A percentile compares a stretch with the other conserved stretches of the same genome.
Conservation (phyloP, 2,329 filamentous ascomycete species). For the Penicillium paneum region DNA sequence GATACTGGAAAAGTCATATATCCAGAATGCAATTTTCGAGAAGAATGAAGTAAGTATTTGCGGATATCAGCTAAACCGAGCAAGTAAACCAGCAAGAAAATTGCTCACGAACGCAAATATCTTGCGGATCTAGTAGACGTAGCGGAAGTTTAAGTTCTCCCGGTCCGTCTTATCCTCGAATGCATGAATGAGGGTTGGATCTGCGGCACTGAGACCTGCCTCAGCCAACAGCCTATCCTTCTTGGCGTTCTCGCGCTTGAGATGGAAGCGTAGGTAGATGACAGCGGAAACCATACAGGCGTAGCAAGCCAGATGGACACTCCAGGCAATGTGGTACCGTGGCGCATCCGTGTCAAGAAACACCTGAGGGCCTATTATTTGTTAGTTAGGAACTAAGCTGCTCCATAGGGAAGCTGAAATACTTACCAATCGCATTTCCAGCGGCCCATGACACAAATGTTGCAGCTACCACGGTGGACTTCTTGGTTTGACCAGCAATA, state of each 20-base stretch:
- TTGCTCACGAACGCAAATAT: neutral
- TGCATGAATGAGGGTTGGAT: conserved; percentile 49
- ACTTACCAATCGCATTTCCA: conserved; percentile 63
- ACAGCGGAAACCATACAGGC: conserved; percentile 51
- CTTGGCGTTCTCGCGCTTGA: conserved; percentile 52
- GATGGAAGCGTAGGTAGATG: conserved; percentile 1
- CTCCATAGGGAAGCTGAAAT: neutral
- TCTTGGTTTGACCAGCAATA: conserved; percentile 71
- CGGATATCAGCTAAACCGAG: neutral
- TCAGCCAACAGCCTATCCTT: conserved; percentile 50
- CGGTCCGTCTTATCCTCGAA: conserved; percentile 63
- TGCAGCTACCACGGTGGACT: conserved; percentile 63
- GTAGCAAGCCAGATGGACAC: conserved; percentile 69
- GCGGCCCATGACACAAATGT: conserved; percentile 69
- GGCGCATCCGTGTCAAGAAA: conserved; percentile 61
- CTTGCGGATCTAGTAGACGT: conserved; percentile 45
- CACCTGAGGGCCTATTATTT: conserved; percentile 54
- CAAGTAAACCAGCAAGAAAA: neutral
- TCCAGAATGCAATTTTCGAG: neutral
- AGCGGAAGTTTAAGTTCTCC: conserved; percentile 60
- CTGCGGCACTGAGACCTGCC: conserved; percentile 42
- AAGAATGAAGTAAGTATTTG: too few species aligned
- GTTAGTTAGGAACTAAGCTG: neutral
- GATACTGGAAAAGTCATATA: too few species aligned
- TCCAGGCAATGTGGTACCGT: conserved; percentile 66